Base-by-base conservation (phyloP, 345 rosid genomes). In the Sisymbrium altissimum region DNA sequence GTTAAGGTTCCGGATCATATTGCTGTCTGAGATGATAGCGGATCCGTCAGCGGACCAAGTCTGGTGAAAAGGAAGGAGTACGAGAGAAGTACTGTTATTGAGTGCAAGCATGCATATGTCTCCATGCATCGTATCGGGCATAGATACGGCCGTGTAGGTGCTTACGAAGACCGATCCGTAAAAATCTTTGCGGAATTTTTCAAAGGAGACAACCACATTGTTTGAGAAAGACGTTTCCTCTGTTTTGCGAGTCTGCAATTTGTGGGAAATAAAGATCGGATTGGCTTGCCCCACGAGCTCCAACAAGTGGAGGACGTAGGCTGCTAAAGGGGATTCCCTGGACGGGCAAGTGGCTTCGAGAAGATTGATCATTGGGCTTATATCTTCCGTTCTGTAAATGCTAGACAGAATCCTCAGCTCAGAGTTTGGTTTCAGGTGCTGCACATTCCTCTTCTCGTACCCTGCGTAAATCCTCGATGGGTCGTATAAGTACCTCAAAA, bases 61-160 rank as follows among this genome's bases (percentile, higher is more conserved):
- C 8, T 74, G 50, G 35, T 87, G 92, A 55, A 87, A 86, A 4
- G 92, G 96, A 41, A 86, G 83, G 19, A 89, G 41, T 11, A 89
- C 82, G 27, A 89, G 70, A 10, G 83, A 79, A 2, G 88, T 64
- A 1, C 38, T 61, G 44, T 76, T 82, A 68, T 86, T 85, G n/a
- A 79, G 67, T 2, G 95, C 87, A 30, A 86, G 87, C 30, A 75
- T 68, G 70, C 90, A 80, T 0, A 86, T 75, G 50, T 87, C 96
- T 30, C 87, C 89, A 5, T 86, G 80, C 96, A 87, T 87, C 9
- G 86, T 57, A 23, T 75, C 72, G 1, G 80, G 74, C 61, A 76
- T 33, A 13, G 83, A 80, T 19, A 80, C n/a, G 8, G 83, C 72
- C 11, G 79, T 80, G 53, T 33, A 80, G 4, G 44, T 66, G 68